Base-by-base conservation (phyloP, 306 rosid genomes). In the Oxytropis ochrocephala region DNA sequence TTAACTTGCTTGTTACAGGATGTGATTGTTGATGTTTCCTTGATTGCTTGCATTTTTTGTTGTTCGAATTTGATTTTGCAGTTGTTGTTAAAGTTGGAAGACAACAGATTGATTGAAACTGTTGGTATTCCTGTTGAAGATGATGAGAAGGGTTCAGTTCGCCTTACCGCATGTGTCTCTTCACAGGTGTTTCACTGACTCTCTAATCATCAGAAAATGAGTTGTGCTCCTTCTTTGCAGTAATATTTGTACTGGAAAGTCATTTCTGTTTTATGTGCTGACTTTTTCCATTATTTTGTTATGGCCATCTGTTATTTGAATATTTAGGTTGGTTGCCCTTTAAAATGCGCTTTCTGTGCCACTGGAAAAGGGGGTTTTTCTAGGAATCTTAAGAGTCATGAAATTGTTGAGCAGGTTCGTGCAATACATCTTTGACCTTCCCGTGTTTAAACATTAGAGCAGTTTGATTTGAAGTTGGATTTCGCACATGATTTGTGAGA, bases 291-390 rank as follows among this genome's bases (percentile, higher is more conserved):
- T 73, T 61, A 18, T 43, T 43, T 73, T 42, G 48, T 46, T 48
- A 47, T 57, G 30, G 19, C 13, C 43, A 41, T 63, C 14, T 75
- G 60, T n/a, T 73, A 16, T 59, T 75, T 82, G 66, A 67, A 19
- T 69, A 54, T 78, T 59, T 74, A 94, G 97, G 97, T 94, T 10
- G 98, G 98, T 73, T 90, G 98, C 65, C 95, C 98, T 11, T 62
- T 94, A 59, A 91, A 92, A 32, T 94, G 98, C 83, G 84, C 98
- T 29, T 94, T 94, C 78, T 94, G 98, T 83, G 98, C 98, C 76
- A 94, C 98, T 4, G 98, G 98, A 32, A 90, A 94, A 77, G 98
- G 98, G 13, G 98, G 98, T 0, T 94, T 90, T 79, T 84, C 98
- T 39, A 90, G 98, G 79, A 94, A 94, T 69, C 98, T 94, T 72